phyloP scores from a whole-genome alignment of 495 filamentous ascomycete species.

The Bombardia bombarda region DNA sequence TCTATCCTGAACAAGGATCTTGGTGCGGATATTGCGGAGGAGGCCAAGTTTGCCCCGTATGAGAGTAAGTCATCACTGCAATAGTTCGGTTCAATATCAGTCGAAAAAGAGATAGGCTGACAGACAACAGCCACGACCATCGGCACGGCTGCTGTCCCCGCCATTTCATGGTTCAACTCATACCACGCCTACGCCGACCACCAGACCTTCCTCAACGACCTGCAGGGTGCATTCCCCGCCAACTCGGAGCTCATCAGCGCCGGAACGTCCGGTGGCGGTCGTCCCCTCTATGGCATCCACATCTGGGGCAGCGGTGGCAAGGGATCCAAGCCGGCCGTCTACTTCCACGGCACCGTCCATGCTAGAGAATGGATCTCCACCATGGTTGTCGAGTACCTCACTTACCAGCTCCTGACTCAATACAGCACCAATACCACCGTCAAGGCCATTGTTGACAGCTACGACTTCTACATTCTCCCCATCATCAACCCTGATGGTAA shows the following conservation, averaged over 20 bases:
- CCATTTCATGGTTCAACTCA: constrained; percentile 45
- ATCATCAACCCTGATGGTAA: constrained; percentile 56
- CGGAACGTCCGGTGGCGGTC: constrained; percentile 43
- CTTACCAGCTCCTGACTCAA: constrained; percentile 42
- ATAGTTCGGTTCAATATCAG: background rate
- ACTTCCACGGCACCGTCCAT: constrained; percentile 56
- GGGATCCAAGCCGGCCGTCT: constrained; percentile 47
- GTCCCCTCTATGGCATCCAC: constrained; percentile 50
- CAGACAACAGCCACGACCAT: constrained; percentile 9
- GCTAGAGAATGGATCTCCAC: constrained; percentile 59
- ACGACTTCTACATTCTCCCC: constrained; percentile 57
- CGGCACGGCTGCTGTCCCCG: constrained; percentile 14
- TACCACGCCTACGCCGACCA: constrained; percentile 54
- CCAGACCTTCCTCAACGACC: constrained; percentile 42
- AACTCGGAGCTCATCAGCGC: constrained; percentile 46
- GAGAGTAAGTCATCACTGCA: constrained; percentile 7
- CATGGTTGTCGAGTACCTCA: constrained; percentile 46
- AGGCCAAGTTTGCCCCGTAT: constrained; percentile 15
- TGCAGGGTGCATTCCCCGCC: constrained; percentile 36
- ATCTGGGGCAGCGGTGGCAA: constrained; percentile 47
- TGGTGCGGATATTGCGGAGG: constrained; percentile 17
- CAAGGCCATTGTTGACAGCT: constrained; percentile 44
- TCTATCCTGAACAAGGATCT: constrained; percentile 20
- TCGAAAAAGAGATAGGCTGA: background rate
- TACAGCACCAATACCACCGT: constrained; percentile 35